A percentile compares a stretch with the other conserved stretches of the same genome.
Evolutionary conservation across 1,284 basidiomycete species (phyloP).

Genomic region (Leccinum idahoense): DNA sequence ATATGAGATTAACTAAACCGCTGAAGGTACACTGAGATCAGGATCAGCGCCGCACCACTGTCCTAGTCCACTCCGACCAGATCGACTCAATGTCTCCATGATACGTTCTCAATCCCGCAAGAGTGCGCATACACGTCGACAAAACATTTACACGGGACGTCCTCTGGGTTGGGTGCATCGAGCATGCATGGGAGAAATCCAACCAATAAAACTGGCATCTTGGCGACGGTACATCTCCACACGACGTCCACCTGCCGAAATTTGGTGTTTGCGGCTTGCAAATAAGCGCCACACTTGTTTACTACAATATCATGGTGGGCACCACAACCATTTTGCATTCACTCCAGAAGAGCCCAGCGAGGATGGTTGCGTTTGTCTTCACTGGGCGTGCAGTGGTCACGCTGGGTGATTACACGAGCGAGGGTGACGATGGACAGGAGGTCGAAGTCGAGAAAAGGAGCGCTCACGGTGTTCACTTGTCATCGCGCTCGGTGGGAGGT

Average conservation of each 20-base stretch:
- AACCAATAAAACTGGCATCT: slow-evolving; percentile 41
- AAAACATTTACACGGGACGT: slow-evolving; percentile 43
- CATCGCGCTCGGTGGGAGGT: too few relatives aligned
- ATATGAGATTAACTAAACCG: slow-evolving; percentile 47
- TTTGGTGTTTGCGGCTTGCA: slow-evolving; percentile 41
- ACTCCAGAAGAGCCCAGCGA: slow-evolving; percentile 63
- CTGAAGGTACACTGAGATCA: slow-evolving; percentile 54
- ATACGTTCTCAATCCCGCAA: slow-evolving; percentile 35
- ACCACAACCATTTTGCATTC: slow-evolving; percentile 68
- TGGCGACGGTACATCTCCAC: slow-evolving; percentile 51
- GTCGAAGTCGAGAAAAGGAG: too few relatives aligned
- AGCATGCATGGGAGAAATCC: slow-evolving; percentile 45
- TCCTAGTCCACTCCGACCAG: slow-evolving; percentile 41
- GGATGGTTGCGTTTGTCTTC: slow-evolving; percentile 7
- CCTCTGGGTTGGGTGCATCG: slow-evolving; percentile 28
- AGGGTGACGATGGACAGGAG: too few relatives aligned
- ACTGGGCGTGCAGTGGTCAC: too few relatives aligned
- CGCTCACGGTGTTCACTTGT: too few relatives aligned
- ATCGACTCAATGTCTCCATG: slow-evolving; percentile 42
- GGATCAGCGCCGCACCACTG: slow-evolving; percentile 48
- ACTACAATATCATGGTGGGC: slow-evolving; percentile 48
- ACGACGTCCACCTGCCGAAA: slow-evolving; percentile 51
- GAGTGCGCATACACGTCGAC: slow-evolving; percentile 41
- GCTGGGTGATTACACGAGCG: too few relatives aligned
- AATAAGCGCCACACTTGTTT: slow-evolving; percentile 44